Evolutionary conservation across 345 rosid species (phyloP).

Genomic region (Odontarrhena argentea): DNA sequence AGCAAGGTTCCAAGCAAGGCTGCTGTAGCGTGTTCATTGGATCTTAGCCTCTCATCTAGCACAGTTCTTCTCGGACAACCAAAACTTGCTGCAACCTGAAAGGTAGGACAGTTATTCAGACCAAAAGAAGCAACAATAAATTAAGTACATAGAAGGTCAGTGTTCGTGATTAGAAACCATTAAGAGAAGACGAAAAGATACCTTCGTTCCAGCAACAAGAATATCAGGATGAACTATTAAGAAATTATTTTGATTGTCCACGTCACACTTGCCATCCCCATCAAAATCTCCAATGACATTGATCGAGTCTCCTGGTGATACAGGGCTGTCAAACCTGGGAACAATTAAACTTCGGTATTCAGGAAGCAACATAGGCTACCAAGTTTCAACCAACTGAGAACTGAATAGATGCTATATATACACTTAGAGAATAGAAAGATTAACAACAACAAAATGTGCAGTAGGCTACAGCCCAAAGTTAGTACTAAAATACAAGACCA

Average conservation of each 20-base stretch:
- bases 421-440: background rate
- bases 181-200: slow-evolving; percentile 34
- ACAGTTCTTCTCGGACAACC: slow-evolving; percentile 83
- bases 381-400: slow-evolving; percentile 23
- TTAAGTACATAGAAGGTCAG: slow-evolving; percentile 19
- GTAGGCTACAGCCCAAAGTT: slow-evolving; percentile 5
- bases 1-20: slow-evolving; percentile 92
- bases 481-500: slow-evolving; percentile 19
- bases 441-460: slow-evolving; percentile 9
- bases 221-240: slow-evolving; percentile 85
- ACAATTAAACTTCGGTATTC: slow-evolving; percentile 25
- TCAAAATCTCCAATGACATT: slow-evolving; percentile 88
- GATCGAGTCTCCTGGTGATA: slow-evolving; percentile 94
- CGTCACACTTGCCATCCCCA: slow-evolving; percentile 71
- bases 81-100: slow-evolving; percentile 89
- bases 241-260: slow-evolving; percentile 63
- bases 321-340: slow-evolving; percentile 72
- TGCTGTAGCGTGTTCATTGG: slow-evolving; percentile 67
- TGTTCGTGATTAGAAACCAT: slow-evolving; percentile 10
- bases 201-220: slow-evolving; percentile 93
- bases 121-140: slow-evolving; percentile 21
- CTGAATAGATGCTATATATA: slow-evolving; percentile 11
- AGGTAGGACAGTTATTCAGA: slow-evolving; percentile 25
- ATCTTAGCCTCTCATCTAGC: slow-evolving; percentile 88
- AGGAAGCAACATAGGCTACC: slow-evolving; percentile 20